Percentiles rank a stretch among this genome's conserved stretches.
These are phyloP conservation scores for Lyophyllum decastes DNA, from an alignment of 768 basidiomycete species.

Conservation along the genomic window DNA sequence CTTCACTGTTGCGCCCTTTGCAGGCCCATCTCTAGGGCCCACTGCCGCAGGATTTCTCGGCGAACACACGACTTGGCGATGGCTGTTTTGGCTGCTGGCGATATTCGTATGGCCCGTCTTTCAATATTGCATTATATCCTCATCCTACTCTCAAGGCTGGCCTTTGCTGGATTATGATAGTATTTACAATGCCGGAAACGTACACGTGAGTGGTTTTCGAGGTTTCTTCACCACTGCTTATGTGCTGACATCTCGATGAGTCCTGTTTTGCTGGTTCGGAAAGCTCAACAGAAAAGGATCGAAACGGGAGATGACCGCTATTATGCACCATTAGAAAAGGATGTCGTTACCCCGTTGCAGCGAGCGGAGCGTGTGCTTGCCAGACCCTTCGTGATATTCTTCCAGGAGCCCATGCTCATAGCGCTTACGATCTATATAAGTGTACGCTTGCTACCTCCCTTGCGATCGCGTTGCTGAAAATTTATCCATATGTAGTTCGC, in stretches of 20 bases:
- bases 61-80: conserved; percentile 56
- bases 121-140: not conserved
- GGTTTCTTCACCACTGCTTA: not conserved
- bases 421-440: conserved; percentile 64
- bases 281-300: conserved; percentile 50
- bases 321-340: conserved; percentile 52
- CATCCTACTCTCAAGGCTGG: conserved; percentile 38
- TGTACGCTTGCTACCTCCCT: conserved; percentile 29
- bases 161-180: conserved; percentile 45
- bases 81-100: conserved; percentile 67
- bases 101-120: conserved; percentile 45
- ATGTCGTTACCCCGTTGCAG: conserved; percentile 36
- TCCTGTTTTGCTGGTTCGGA: conserved; percentile 55
- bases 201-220: conserved; percentile 42
- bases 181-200: conserved; percentile 69
- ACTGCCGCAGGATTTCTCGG: conserved; percentile 50
- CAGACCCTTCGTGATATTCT: conserved; percentile 64
- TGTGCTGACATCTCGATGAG: conserved; percentile 24
- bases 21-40: conserved; percentile 64
- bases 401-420: conserved; percentile 67
- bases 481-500: conserved; percentile 44
- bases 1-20: conserved; percentile 67
- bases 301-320: conserved; percentile 53
- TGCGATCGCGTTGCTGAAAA: not conserved
- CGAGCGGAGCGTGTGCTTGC: conserved; percentile 48